Base-by-base conservation (phyloP, 768 basidiomycete species). In the Termitomyces sp. region DNA sequence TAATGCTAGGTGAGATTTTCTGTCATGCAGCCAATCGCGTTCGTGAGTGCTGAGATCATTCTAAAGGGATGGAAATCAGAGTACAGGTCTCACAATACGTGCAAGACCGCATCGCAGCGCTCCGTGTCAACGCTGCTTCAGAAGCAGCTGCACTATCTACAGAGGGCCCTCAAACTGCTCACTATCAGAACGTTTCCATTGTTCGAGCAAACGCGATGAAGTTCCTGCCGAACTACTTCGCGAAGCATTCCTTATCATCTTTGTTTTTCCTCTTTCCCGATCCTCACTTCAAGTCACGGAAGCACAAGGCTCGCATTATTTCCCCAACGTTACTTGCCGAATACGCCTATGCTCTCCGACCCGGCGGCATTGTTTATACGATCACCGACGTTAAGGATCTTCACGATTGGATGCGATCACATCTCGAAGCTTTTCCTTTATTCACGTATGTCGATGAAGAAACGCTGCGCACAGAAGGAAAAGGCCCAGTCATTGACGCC, bases 241-340 rank as follows among this genome's bases (percentile, higher is more conserved):
- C 79, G 22, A 94, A 95, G 67, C 86, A 86, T 55, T 96, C 96
- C 59, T 77, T 99, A 37, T 87, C 89, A 19, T 86, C 96, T 46
- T 78, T 99, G 48, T 99, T 99, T 74, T 98, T 99, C 77, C 82
- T 98, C 56, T 99, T 98, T 72, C 97, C 97, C 41, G 97, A 99
- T 71, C 97, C 97, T 0, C 97, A 98, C 70, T 99, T 99, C 82
- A 98, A 99, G 70, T 79, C 83, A 9, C 86, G 95, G 64, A 99
- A 99, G 70, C 96, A 98, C 78, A 99, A 99, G 74, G 96, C 96
- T 2, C 87, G 97, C 66, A 98, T 98, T 68, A 95, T 98, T 66
- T 97, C 95, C 51, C 90, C 93, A 6, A 95, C 96, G n/a, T 80
- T 99, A 30, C 81, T 98, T 19, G 94, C 97, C 24, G 97, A 99